Conservation (phyloP, 345 rosid species). For the Triadica sebifera region DNA sequence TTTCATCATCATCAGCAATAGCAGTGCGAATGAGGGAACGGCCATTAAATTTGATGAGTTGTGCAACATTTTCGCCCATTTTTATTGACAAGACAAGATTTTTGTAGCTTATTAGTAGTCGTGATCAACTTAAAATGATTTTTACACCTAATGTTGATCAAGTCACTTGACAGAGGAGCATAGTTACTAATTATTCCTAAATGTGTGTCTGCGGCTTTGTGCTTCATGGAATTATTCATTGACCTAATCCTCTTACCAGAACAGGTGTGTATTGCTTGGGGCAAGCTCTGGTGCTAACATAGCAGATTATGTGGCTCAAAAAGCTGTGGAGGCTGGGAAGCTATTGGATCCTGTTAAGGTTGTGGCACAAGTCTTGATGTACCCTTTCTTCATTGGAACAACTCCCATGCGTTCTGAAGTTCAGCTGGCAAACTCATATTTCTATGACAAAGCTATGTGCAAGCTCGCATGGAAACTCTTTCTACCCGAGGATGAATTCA, state of each 20-base stretch:
- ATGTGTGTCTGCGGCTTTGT: background rate
- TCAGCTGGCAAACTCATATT: slow-evolving; percentile 81
- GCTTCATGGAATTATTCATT: background rate
- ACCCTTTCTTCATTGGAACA: slow-evolving; percentile 83
- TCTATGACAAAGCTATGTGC: slow-evolving; percentile 81
- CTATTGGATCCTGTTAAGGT: slow-evolving; percentile 78
- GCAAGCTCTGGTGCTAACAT: slow-evolving; percentile 94
- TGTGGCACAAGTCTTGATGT: slow-evolving; percentile 89
- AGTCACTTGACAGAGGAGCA: background rate
- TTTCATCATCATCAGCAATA: no score
- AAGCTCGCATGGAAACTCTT: slow-evolving; percentile 85
- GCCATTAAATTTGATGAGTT: no score
- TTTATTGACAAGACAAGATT: background rate
- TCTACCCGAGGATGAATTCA: slow-evolving; percentile 71
- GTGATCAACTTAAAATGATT: background rate
- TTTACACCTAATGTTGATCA: background rate
- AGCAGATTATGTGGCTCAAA: slow-evolving; percentile 71
- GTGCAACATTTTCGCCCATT: no score
- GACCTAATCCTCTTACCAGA: slow-evolving; percentile 13
- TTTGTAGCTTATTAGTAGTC: background rate
- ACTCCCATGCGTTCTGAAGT: slow-evolving; percentile 82
- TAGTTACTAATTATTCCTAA: background rate
- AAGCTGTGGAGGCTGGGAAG: slow-evolving; percentile 70
- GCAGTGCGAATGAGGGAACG: no score
- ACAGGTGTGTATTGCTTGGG: slow-evolving; percentile 92